Percentiles rank a stretch among this genome's conserved stretches.
Evolutionary conservation across 2,329 filamentous ascomycete genomes (phyloP).

Genomic region (Amauroascus niger): DNA sequence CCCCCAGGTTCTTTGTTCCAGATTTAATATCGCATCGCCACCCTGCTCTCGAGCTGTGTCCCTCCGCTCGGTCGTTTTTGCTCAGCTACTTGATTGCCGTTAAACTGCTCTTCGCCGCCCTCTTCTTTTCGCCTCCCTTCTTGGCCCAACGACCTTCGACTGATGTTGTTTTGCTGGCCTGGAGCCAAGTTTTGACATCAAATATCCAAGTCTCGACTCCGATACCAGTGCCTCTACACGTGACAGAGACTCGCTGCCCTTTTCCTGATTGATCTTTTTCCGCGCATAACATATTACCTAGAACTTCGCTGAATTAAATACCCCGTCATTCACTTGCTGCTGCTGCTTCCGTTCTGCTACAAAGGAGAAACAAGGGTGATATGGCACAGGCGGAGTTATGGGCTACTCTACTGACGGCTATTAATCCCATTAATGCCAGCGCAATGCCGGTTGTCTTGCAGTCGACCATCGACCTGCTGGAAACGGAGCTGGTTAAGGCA

Average conservation of each 20-base stretch:
- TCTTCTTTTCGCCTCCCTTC: not conserved
- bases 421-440: constrained; percentile 29
- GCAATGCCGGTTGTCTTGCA: constrained; percentile 35
- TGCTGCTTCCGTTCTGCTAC: not conserved
- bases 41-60: no score
- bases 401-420: constrained; percentile 29
- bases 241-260: not conserved
- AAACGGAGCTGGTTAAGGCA: constrained; percentile 35
- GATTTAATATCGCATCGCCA: not conserved
- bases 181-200: constrained; percentile 10
- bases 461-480: constrained; percentile 35
- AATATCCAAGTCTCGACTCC: not conserved
- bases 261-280: no score
- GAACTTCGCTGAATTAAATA: no score
- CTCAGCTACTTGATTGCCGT: not conserved
- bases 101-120: not conserved
- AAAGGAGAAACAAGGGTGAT: constrained; percentile 5
- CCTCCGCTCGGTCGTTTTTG: no score
- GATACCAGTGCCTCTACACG: not conserved
- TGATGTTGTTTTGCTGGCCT: constrained; percentile 10
- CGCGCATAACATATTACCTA: no score
- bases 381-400: constrained; percentile 32
- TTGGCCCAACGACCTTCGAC: no score
- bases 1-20: no score
- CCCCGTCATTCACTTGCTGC: no score